Base-by-base conservation (phyloP, 306 rosid species). In the Cotoneaster glaucophyllus region DNA sequence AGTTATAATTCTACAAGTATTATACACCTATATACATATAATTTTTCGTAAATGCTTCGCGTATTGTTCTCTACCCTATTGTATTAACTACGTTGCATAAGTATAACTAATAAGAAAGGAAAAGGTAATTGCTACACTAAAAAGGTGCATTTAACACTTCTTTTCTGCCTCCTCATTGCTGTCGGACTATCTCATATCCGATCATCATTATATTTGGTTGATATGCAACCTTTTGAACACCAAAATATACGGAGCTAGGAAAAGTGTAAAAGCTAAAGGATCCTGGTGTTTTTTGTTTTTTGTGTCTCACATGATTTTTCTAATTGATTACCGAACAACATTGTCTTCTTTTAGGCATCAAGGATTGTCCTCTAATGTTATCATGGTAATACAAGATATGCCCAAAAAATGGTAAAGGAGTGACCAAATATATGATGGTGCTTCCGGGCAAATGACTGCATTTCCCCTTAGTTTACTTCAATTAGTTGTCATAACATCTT, bases 401-500 rank as follows among this genome's bases (percentile, higher is more conserved):
- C 41, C 41, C 41, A 45, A 45, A 45, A 26, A 69, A 8, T 11
- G 45, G 12, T 15, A 24, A 69, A 48, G 10, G 18, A 39, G 17
- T 39, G 13, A 34, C 17, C 24, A 15, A 61, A 57, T 14, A 37
- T 73, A 73, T 44, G 31, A 74, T 62, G 61, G 45, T 62, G 69
- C 69, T 74, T 44, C 78, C 48, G 29, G 14, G 21, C 15, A 64
- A 64, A 28, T 29, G 71, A 74, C n/a, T 73, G 56, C 68, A 41
- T 39, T 17, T 31, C 52, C 37, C 66, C 48, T 13, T 19, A 11
- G 21, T 58, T 4, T 9, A 53, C 31, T 26, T 18, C 48, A 28
- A 50, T 31, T 53, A 10, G 53, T 67, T 34, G 13, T 56, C 21
- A 11, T 71, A 58, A 13, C n/a, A 53, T 29, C 34, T 56, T 18